phyloP scores from a whole-genome alignment of 352 stramenopile species.

The Plasmopara halstedii region DNA sequence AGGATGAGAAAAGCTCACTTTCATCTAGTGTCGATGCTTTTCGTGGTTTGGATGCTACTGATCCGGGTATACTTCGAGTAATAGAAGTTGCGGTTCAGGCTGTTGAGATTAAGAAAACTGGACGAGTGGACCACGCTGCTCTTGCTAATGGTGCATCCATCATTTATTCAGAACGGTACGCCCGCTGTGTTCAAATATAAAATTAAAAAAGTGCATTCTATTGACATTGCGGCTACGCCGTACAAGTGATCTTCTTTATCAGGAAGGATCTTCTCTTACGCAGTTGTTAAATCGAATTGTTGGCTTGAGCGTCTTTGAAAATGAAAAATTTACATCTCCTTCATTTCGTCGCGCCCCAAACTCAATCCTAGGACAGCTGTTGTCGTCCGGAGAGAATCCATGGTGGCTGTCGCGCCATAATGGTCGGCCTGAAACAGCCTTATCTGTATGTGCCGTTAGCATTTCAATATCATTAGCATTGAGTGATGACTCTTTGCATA shows the following conservation, averaged over 20 bases:
- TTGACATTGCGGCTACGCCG: not conserved
- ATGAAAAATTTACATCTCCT: conserved; percentile 50
- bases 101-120: conserved; percentile 51
- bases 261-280: conserved; percentile 23
- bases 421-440: conserved; percentile 58
- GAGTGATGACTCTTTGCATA: conserved; percentile 11
- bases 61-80: conserved; percentile 35
- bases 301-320: conserved; percentile 10
- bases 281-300: conserved; percentile 25
- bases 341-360: conserved; percentile 37
- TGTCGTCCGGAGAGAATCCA: conserved; percentile 44
- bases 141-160: conserved; percentile 59
- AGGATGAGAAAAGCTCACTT: conserved; percentile 49
- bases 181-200: not conserved
- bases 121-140: conserved; percentile 53
- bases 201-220: not conserved
- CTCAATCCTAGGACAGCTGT: conserved; percentile 26
- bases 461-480: not conserved
- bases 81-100: conserved; percentile 43
- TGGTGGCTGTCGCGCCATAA: conserved; percentile 79
- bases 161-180: conserved; percentile 48
- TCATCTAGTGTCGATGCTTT: conserved; percentile 45
- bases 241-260: conserved; percentile 50
- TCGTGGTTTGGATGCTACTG: conserved; percentile 38
- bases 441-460: conserved; percentile 43